Evolutionary conservation across 2,329 filamentous ascomycete species (phyloP).

Genomic region (Fusarium sp.): DNA sequence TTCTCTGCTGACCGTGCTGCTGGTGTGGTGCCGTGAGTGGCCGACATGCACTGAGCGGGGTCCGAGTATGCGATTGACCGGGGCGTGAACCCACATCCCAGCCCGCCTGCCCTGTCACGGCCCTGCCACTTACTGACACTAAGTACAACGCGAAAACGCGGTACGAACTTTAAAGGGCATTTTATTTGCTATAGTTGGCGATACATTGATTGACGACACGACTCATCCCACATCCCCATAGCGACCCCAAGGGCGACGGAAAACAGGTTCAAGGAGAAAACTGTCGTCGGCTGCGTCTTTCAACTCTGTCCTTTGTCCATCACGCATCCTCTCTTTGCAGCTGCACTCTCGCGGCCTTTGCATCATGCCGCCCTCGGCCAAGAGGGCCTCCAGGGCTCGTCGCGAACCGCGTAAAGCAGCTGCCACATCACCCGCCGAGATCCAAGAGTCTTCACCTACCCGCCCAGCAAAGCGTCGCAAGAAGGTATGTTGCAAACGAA

Average conservation of each 20-base stretch:
- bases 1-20: slow-evolving; percentile 6
- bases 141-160: slow-evolving; percentile 50
- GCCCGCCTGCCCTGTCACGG: slow-evolving; percentile 30
- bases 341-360: slow-evolving; percentile 16
- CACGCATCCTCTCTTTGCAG: not conserved
- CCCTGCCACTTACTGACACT: slow-evolving; percentile 46
- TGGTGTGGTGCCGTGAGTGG: not conserved
- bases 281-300: not conserved
- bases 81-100: slow-evolving; percentile 25
- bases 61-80: slow-evolving; percentile 39
- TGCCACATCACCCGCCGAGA: slow-evolving; percentile 51
- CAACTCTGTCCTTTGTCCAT: slow-evolving; percentile 3
- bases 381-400: slow-evolving; percentile 52
- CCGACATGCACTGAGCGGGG: slow-evolving; percentile 28
- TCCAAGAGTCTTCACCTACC: slow-evolving; percentile 68
- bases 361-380: slow-evolving; percentile 54
- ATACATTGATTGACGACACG: slow-evolving; percentile 42
- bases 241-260: slow-evolving; percentile 24
- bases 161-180: slow-evolving; percentile 45
- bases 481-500: slow-evolving; percentile 58
- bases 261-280: not conserved
- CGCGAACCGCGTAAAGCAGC: slow-evolving; percentile 55
- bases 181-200: slow-evolving; percentile 38
- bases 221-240: slow-evolving; percentile 27
- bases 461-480: slow-evolving; percentile 74